phyloP scores from a whole-genome alignment of 805 yeast species.

The Candida pseudoglaebosa region DNA sequence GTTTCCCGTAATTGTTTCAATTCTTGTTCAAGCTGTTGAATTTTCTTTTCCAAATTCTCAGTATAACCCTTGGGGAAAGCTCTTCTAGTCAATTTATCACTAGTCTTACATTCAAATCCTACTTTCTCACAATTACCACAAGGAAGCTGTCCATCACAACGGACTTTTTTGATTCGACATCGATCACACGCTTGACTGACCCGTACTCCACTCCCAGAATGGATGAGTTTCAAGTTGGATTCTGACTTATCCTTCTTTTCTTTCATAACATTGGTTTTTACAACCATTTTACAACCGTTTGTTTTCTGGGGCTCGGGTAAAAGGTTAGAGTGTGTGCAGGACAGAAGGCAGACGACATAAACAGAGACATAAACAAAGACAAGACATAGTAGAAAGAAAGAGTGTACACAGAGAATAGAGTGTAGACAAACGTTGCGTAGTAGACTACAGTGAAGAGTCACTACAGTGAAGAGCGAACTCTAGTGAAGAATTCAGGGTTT shows the following conservation, averaged over 20 bases:
- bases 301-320: constrained; percentile 3
- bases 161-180: constrained; percentile 71
- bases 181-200: constrained; percentile 81
- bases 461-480: no score
- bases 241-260: constrained; percentile 14
- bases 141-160: constrained; percentile 70
- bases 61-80: constrained; percentile 83
- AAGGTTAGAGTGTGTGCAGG: no score
- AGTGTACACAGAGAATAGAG: no score
- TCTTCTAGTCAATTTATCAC: constrained; percentile 69
- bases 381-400: no score
- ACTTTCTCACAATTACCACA: constrained; percentile 66
- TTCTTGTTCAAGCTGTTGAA: constrained; percentile 58
- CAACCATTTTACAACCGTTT: no score
- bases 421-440: no score
- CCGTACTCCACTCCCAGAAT: constrained; percentile 40
- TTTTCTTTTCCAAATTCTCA: constrained; percentile 62
- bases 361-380: no score
- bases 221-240: constrained; percentile 33
- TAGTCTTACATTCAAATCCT: constrained; percentile 65
- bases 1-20: constrained; percentile 37
- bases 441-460: no score
- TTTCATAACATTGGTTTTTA: neutral
- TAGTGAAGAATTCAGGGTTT: no score
- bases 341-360: no score